Evolutionary conservation across 176 grass and related monocot species (phyloP).

Genomic region (Oryza glaberrima): DNA sequence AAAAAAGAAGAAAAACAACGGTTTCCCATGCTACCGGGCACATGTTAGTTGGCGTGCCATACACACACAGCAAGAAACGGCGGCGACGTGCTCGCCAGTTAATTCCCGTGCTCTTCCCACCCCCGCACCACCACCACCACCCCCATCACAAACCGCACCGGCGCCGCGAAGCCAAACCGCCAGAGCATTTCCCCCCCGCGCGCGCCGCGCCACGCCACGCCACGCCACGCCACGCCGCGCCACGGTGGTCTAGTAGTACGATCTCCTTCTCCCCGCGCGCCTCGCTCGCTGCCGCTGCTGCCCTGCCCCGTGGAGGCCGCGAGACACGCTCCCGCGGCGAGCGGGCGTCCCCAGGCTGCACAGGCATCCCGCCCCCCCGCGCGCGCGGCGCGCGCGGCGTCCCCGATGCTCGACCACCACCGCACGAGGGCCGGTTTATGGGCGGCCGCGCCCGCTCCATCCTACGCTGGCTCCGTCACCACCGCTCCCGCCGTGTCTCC

Average conservation of each 20-base stretch:
- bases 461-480: constrained; percentile 71
- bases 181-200: not conserved
- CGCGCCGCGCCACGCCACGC: not conserved
- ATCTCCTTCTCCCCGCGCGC: not conserved
- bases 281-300: not conserved
- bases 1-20: not conserved
- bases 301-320: not conserved
- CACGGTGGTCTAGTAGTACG: too few relatives aligned
- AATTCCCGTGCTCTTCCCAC: constrained; percentile 10
- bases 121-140: not conserved
- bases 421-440: constrained; percentile 47
- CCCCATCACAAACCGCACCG: not conserved
- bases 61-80: not conserved
- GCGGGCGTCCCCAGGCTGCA: constrained; percentile 39
- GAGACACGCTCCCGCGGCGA: constrained; percentile 42
- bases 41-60: not conserved
- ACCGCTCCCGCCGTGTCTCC: constrained; percentile 71
- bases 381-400: not conserved
- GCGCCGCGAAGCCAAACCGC: constrained; percentile 18
- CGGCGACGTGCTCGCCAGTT: not conserved
- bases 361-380: not conserved
- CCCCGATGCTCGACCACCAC: constrained; percentile 38
- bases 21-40: not conserved
- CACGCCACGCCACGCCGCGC: not conserved
- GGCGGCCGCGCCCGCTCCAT: constrained; percentile 56